A percentile compares a stretch with the other conserved stretches of the same genome.
phyloP scores from a whole-genome alignment of 2,329 filamentous ascomycete species.

The Aspergillus fumigatiaffinis region DNA sequence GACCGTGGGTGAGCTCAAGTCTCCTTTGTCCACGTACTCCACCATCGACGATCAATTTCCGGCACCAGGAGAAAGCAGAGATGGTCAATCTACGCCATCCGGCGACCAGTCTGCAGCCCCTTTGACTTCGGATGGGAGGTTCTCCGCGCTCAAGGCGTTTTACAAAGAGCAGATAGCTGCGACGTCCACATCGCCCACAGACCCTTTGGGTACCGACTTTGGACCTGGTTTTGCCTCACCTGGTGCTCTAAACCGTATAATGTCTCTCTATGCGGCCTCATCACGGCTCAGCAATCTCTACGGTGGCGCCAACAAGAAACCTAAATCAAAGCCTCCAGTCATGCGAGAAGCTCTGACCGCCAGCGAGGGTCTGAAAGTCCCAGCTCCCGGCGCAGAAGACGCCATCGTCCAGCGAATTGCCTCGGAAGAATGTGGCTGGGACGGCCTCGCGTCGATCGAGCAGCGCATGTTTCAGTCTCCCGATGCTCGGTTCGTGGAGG shows the following conservation, averaged over 20 bases:
- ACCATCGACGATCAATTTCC: constrained; percentile 32
- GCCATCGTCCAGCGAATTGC: constrained; percentile 58
- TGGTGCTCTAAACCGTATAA: constrained; percentile 77
- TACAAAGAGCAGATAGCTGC: constrained; percentile 75
- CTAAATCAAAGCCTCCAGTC: constrained; percentile 62
- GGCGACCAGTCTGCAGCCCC: constrained; percentile 33
- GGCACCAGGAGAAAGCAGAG: constrained; percentile 23
- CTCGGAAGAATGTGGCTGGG: constrained; percentile 54
- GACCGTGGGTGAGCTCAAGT: constrained; percentile 35
- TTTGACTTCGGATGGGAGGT: constrained; percentile 65
- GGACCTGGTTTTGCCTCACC: constrained; percentile 63
- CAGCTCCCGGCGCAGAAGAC: constrained; percentile 58
- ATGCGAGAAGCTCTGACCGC: constrained; percentile 75
- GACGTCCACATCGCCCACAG: constrained; percentile 50
- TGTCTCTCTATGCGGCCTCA: constrained; percentile 73
- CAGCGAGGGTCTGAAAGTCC: constrained; percentile 67
- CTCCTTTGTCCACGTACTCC: constrained; percentile 34
- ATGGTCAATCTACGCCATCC: constrained; percentile 28
- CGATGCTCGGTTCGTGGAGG: constrained; percentile 61
- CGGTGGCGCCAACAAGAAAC: constrained; percentile 55
- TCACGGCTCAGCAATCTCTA: constrained; percentile 52
- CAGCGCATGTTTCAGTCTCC: constrained; percentile 51
- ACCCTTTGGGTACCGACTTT: constrained; percentile 49
- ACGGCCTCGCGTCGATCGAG: constrained; percentile 54
- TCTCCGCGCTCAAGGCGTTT: constrained; percentile 70